phyloP scores from a whole-genome alignment of 371 early-diverging fungal species.

The Smittium culicis region DNA sequence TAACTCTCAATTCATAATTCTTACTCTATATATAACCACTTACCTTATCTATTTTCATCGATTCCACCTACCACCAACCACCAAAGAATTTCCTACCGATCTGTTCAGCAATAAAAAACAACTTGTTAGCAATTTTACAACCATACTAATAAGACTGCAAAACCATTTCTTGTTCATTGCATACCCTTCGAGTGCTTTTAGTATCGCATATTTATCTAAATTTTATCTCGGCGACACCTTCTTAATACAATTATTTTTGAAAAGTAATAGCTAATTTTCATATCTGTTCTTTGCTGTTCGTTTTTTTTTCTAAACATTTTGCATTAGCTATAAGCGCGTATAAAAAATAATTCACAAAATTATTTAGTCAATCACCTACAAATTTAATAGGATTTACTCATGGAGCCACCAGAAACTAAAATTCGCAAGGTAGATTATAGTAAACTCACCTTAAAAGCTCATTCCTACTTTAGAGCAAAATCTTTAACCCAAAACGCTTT shows the following conservation, averaged over 20 bases:
- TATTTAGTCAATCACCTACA: too few relatives aligned
- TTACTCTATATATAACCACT: too few relatives aligned
- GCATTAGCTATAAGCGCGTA: background rate
- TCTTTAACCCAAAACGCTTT: background rate
- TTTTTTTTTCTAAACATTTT: background rate
- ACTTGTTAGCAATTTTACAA: too few relatives aligned
- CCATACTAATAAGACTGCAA: too few relatives aligned
- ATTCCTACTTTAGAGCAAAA: conserved; percentile 9
- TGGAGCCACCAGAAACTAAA: background rate
- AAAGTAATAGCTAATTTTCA: background rate
- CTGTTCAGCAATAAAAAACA: too few relatives aligned
- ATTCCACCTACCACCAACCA: too few relatives aligned
- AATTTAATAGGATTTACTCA: background rate
- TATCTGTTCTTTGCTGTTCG: background rate
- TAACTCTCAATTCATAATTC: too few relatives aligned
- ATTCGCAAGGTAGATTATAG: background rate
- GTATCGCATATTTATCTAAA: background rate
- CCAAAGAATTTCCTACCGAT: too few relatives aligned
- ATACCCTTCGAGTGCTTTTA: too few relatives aligned
- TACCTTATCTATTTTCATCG: too few relatives aligned
- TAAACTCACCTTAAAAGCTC: conserved; percentile 2
- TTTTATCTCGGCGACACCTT: background rate
- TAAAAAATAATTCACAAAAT: background rate
- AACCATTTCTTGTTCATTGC: too few relatives aligned
- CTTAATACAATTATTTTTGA: background rate